These are phyloP conservation scores for Quercus lobata DNA, from an alignment of 331 rosid species.

Conservation along the genomic window DNA sequence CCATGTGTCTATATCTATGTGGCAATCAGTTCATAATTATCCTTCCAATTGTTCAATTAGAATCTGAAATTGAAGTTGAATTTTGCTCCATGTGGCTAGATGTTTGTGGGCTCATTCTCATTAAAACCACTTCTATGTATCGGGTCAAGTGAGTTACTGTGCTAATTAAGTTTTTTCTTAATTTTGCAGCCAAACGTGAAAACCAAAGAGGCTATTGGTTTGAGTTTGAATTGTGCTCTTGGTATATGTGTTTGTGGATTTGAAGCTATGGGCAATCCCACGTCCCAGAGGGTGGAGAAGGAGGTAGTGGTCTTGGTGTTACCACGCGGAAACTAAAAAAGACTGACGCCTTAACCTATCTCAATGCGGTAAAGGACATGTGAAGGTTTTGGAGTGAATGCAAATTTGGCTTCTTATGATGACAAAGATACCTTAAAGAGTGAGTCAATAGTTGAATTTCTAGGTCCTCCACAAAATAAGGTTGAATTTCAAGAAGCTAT, in stretches of 20 bases:
- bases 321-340: constrained; percentile 69
- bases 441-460: constrained; percentile 28
- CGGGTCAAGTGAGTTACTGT: too few species aligned
- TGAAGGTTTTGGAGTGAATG: constrained; percentile 59
- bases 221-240: neutral
- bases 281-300: constrained; percentile 37
- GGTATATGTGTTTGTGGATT: constrained; percentile 14
- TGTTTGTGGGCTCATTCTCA: too few species aligned
- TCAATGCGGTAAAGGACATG: constrained; percentile 90
- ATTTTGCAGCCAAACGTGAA: too few species aligned
- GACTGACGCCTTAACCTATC: constrained; percentile 70
- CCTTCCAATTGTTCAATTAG: too few species aligned
- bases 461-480: constrained; percentile 61
- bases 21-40: too few species aligned
- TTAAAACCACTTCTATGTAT: too few species aligned
- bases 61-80: too few species aligned
- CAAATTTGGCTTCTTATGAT: constrained; percentile 37
- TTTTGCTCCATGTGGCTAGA: too few species aligned
- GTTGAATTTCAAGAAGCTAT: constrained; percentile 98
- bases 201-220: too few species aligned
- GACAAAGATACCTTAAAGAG: constrained; percentile 29
- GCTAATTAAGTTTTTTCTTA: neutral
- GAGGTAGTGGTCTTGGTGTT: constrained; percentile 2
- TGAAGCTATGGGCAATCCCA: constrained; percentile 65
- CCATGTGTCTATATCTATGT: too few species aligned